Evolutionary conservation across 345 rosid species (phyloP), one percentile per base, ranked within the genome.

Genomic region (Angophora floribunda): DNA sequence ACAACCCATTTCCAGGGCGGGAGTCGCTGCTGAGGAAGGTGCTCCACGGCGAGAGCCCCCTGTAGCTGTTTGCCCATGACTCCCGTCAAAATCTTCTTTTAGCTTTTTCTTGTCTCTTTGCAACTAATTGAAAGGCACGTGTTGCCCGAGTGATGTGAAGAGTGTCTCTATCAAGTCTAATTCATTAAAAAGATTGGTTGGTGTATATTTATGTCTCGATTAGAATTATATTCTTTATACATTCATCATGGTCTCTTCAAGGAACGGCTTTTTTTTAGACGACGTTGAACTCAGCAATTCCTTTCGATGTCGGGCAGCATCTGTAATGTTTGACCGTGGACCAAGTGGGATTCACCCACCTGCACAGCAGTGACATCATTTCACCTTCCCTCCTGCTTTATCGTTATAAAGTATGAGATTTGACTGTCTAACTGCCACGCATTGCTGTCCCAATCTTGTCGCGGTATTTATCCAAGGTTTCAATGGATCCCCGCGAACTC

Each of bases 1-100:
- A 52, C 30, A 95, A 89, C 82, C 96, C 94, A 52, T 95, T 96
- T 86, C 97, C 97, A n/a, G 98, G 98, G 59, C 96, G 97, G 30
- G 92, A 95, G 84, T 88, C 90, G 88, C 88, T 94, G 51, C 90
- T 94, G 88, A 94, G 91, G 89, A 93, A 93, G 88, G 95, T 90
- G 70, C 90, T 89, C 59, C 87, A 87, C 88, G 89, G 92, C 85
- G 88, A 52, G 21, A 89, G 49, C 14, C 84, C 84, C 49, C 11
- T 19, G 84, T 75, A 41, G 84, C 84, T 75, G 84, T 10, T 10
- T 19, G 22, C 19, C 49, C 84, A 75, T 41, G 26, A 41, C 47
- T 5, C 4, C 84, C 84, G 10, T 19, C 28, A 22, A 41, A 41
- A 75, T 75, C 84, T 36, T 75, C 84, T 19, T 21, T 10, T 36